Evolutionary conservation across 2,329 filamentous ascomycete genomes (phyloP), one percentile per base, ranked within the genome.

Genomic region (Microsporum ferrugineum): DNA sequence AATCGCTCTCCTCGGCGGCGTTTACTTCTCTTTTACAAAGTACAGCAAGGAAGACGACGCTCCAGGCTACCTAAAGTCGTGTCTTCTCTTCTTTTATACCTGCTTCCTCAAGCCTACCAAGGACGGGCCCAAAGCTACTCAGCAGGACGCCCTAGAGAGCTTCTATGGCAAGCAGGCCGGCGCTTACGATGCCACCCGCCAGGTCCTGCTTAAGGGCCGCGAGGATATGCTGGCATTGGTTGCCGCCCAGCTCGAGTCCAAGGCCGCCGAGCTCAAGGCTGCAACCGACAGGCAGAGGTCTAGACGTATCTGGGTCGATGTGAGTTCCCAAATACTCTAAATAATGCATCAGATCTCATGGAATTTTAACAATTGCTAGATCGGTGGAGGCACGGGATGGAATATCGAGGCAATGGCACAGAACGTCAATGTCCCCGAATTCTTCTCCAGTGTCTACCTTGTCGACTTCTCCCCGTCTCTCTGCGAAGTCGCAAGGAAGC

Each of bases 391-490:
- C 39, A 97, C 92, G 59, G 88, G 88, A 68, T 90, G 82, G 75
- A 97, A 96, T 72, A 95, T 97, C 66, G 92, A 97, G 76, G 85
- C 89, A 65, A 96, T 96, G 91, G 81, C 84, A 57, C 77, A 81
- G 47, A 89, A 88, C 68, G 78, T 96, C 63, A 80, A 91, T 55
- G 89, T 97, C 17, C 82, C 88, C 58, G 80, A 82, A 17, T 96
- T 92, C 79, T 97, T 97, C 78, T 86, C 88, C 63, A 86, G 87
- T 63, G 85, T 97, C 63, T 97, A 96, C 72, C 84, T 96, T 12
- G 91, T 97, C 67, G 92, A 97, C 73, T 87, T 96, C 69, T 96
- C 91, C 3, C 90, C 92, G 0, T 96, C 91, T 5, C 84, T 97
- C 10, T 96, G 91, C 69, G 86, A 94, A 64, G 88, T 97, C 63